A percentile compares a stretch with the other conserved stretches of the same genome.
Evolutionary conservation across 371 early-diverging fungal genomes (phyloP).

Genomic region (Rhizopus stolonifer): DNA sequence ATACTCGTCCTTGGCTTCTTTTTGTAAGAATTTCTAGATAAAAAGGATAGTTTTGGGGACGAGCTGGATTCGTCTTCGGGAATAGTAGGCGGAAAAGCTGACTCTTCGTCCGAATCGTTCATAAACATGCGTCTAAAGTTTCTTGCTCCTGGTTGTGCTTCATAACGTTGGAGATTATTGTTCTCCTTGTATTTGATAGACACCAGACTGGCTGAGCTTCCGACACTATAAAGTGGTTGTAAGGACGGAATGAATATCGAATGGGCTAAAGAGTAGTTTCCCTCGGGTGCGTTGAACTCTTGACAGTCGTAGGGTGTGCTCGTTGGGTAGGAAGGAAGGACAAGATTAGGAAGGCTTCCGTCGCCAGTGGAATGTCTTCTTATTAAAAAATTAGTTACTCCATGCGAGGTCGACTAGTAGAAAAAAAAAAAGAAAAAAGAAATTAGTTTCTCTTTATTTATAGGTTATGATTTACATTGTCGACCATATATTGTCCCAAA

Average conservation of each 20-base stretch:
- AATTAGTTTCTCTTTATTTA: too few relatives aligned
- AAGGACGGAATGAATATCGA: conserved; percentile 54
- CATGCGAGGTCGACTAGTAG: conserved; percentile 29
- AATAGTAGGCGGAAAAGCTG: conserved; percentile 13
- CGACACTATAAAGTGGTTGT: conserved; percentile 48
- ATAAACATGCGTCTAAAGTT: conserved; percentile 31
- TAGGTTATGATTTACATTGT: conserved; percentile 23
- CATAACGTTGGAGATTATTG: conserved; percentile 41
- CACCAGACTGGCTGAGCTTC: conserved; percentile 56
- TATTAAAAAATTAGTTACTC: conserved; percentile 30
- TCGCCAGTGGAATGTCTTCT: conserved; percentile 42
- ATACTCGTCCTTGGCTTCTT: conserved; percentile 60
- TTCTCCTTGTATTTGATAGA: conserved; percentile 62
- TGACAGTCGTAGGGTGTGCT: conserved; percentile 38
- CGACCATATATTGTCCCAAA: conserved; percentile 11
- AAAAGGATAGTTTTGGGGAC: conserved; percentile 33
- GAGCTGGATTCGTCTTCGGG: conserved; percentile 20
- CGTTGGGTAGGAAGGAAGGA: conserved; percentile 37
- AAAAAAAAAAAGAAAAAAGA: too few relatives aligned
- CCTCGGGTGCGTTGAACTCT: conserved; percentile 57
- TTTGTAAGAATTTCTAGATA: conserved; percentile 27
- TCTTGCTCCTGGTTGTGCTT: conserved; percentile 44
- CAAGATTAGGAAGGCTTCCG: conserved; percentile 9
- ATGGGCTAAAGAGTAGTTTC: conserved; percentile 48
- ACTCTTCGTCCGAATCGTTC: conserved; percentile 29